These are phyloP conservation scores for Phytophthora sp. DNA, from an alignment of 352 stramenopile species.

Conservation along the genomic window DNA sequence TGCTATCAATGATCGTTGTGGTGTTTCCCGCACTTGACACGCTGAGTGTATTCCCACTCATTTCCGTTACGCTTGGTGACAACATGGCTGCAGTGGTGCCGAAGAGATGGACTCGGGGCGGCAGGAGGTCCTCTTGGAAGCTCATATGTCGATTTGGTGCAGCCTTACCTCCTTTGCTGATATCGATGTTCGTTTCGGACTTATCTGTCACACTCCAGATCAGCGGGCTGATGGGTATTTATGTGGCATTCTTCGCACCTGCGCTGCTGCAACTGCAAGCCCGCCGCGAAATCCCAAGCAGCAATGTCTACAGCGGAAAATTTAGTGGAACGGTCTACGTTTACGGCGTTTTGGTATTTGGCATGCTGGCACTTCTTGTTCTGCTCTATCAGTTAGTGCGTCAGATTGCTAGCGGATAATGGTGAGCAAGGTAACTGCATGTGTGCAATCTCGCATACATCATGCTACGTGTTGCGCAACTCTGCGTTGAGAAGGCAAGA, in stretches of 20 bases:
- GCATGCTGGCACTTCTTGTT: conserved; percentile 59
- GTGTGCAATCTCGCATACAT: too few species aligned
- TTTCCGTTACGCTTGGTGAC: conserved; percentile 92
- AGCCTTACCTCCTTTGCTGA: conserved; percentile 76
- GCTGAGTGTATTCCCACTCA: conserved; percentile 91
- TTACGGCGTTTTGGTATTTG: conserved; percentile 73
- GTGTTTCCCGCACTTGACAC: conserved; percentile 91
- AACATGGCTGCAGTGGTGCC: conserved; percentile 82
- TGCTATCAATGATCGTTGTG: conserved; percentile 84
- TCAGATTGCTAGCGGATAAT: conserved; percentile 34
- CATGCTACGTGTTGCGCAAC: background rate
- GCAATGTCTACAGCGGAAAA: conserved; percentile 67
- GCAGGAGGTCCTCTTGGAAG: conserved; percentile 58
- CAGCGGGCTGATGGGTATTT: conserved; percentile 77
- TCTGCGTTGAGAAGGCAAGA: conserved; percentile 25
- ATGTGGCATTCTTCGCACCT: conserved; percentile 84
- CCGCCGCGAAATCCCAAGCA: conserved; percentile 47
- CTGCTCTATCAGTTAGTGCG: conserved; percentile 66
- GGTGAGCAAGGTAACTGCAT: too few species aligned
- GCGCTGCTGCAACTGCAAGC: conserved; percentile 71
- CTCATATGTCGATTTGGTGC: conserved; percentile 82
- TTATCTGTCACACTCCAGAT: conserved; percentile 89
- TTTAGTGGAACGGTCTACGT: conserved; percentile 67
- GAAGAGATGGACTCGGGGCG: conserved; percentile 39
- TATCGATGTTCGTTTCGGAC: conserved; percentile 85